A percentile compares a stretch with the other conserved stretches of the same genome.
Conservation (phyloP, 2,329 filamentous ascomycete species). For the Tolypocladium tropicale region DNA sequence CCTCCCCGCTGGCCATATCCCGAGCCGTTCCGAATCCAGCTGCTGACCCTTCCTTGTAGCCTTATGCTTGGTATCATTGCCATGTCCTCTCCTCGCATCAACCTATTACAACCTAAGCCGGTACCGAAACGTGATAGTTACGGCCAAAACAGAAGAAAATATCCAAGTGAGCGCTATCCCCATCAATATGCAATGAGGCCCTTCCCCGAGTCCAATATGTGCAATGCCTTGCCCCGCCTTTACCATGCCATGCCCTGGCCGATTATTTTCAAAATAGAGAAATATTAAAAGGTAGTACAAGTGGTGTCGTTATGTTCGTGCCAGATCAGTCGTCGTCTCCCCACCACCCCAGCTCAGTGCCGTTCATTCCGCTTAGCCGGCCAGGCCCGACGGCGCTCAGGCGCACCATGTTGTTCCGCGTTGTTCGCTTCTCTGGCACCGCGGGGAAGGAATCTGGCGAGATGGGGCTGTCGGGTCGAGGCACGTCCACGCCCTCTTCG, state of each 20-base stretch:
- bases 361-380: slow-evolving; percentile 7
- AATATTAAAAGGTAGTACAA: background rate
- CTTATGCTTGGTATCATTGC: background rate
- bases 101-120: background rate
- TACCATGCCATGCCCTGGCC: background rate
- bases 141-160: background rate
- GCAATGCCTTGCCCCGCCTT: background rate
- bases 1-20: too few relatives aligned
- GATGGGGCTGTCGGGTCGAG: slow-evolving; percentile 31
- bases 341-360: slow-evolving; percentile 24
- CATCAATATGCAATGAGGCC: background rate
- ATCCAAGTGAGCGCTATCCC: background rate
- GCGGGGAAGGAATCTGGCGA: slow-evolving; percentile 21
- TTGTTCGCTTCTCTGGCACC: slow-evolving; percentile 10
- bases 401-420: slow-evolving; percentile 27
- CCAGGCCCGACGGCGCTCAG: slow-evolving; percentile 20
- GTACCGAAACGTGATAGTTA: background rate
- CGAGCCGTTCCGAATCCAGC: too few relatives aligned
- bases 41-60: background rate
- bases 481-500: slow-evolving; percentile 16
- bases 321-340: slow-evolving; percentile 26
- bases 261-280: background rate
- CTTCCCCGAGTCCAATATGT: background rate
- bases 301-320: background rate
- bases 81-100: background rate